Percentiles rank a stretch among this genome's conserved stretches.
Evolutionary conservation across 164 flowering plant species (phyloP).

Genomic region (Vitis rupestris): DNA sequence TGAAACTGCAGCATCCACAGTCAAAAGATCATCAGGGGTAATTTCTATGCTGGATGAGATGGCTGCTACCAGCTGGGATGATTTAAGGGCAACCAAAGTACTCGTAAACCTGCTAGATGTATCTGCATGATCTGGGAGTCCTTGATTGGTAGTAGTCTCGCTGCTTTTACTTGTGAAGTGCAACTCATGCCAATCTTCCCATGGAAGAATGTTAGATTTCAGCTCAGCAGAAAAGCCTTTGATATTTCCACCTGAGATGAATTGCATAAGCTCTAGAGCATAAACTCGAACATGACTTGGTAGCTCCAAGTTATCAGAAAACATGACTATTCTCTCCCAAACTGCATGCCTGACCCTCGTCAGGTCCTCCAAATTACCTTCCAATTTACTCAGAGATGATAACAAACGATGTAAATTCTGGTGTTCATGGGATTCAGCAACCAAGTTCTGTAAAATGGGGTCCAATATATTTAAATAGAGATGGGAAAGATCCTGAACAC

Average conservation of each 20-base stretch:
- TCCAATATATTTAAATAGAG: constrained; percentile 63
- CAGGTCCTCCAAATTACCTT: constrained; percentile 58
- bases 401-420: constrained; percentile 46
- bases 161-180: constrained; percentile 22
- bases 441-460: constrained; percentile 49
- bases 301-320: constrained; percentile 69
- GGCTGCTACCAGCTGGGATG: constrained; percentile 65
- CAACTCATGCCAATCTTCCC: constrained; percentile 86
- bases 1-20: constrained; percentile 60
- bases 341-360: constrained; percentile 61
- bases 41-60: constrained; percentile 67
- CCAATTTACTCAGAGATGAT: constrained; percentile 66
- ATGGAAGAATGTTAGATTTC: constrained; percentile 48
- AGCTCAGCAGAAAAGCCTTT: constrained; percentile 44
- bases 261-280: constrained; percentile 79
- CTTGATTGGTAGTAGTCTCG: constrained; percentile 28
- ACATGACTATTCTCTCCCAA: constrained; percentile 62
- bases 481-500: constrained; percentile 40
- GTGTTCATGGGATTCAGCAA: constrained; percentile 28
- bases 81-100: constrained; percentile 81
- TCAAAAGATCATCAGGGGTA: constrained; percentile 60
- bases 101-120: constrained; percentile 53
- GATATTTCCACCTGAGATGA: constrained; percentile 45
- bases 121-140: constrained; percentile 34
- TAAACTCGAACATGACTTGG: constrained; percentile 69